Base-by-base conservation (phyloP, 2,329 filamentous ascomycete genomes). In the Pseudogymnoascus sp. region DNA sequence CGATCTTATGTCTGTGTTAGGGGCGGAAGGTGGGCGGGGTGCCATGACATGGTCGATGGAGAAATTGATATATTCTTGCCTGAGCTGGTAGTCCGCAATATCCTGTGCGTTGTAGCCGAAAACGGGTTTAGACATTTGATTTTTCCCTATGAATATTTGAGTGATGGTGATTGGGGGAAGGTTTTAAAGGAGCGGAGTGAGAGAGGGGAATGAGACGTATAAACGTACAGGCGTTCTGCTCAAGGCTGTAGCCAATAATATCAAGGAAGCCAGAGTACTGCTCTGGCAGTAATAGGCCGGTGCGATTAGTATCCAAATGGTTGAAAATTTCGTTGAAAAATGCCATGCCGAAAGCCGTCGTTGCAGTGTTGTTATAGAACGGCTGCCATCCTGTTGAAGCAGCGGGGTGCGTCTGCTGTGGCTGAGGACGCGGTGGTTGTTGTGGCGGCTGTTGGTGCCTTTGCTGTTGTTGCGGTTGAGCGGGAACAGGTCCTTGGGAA, bases 381-480 rank as follows among this genome's bases (percentile, higher is more conserved):
- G 69, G 65, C 51, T 66, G 65, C 70, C 70, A 72, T 85, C 21
- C 43, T n/a, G 43, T 8, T 48, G 6, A 5, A 4, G 21, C 21
- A 14, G 43, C 13, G 21, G 43, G n/a, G 21, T 48, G 21, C 21
- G 43, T 25, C 43, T 48, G 43, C 43, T 48, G 43, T 48, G 6
- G 13, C 13, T 48, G 43, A 8, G 43, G 21, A 13, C 43, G 43
- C 43, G 43, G 43, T n/a, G 43, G 43, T 48, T 48, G 43, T n/a
- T 25, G 43, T 25, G 43, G 43, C 41, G 8, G 41, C 41, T 43
- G 39, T 11, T 43, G n/a, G n/a, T 43, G n/a, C 39, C 7, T 21
- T 43, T 43, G 39, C 39, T 21, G 16, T 11, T 45, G 41, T 23
- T 23, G 41, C 43, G 43, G 13, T n/a, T 48, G 43, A n/a, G 43